Conservation (phyloP, 495 filamentous ascomycete species). For the Aspergillus campestris region DNA sequence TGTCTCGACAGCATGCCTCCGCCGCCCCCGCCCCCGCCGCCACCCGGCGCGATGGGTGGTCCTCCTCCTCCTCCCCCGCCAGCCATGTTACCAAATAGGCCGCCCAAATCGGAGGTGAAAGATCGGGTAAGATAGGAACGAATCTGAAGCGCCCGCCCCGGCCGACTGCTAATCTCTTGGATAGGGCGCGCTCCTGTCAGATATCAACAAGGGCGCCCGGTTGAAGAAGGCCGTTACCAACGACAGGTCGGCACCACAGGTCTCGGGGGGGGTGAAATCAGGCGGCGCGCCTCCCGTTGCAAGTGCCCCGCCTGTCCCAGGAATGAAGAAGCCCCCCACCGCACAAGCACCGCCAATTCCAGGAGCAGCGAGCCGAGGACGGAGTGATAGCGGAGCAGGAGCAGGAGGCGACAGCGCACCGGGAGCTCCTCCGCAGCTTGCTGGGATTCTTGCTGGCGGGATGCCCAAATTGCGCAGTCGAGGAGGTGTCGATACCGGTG, state of each 20-base stretch:
- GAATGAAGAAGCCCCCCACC: slow-evolving; percentile 49
- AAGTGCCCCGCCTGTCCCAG: slow-evolving; percentile 78
- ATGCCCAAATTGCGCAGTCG: slow-evolving; percentile 92
- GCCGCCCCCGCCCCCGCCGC: slow-evolving; percentile 61
- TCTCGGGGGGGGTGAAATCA: slow-evolving; percentile 48
- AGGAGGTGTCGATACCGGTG: slow-evolving; percentile 85
- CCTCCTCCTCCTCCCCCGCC: slow-evolving; percentile 61
- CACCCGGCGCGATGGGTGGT: slow-evolving; percentile 55
- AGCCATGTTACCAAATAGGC: slow-evolving; percentile 38
- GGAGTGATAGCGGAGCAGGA: slow-evolving; percentile 75
- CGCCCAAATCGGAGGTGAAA: slow-evolving; percentile 37
- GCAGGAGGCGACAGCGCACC: slow-evolving; percentile 32
- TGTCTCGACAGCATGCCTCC: slow-evolving; percentile 46
- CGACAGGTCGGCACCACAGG: slow-evolving; percentile 78
- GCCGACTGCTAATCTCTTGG: slow-evolving; percentile 20
- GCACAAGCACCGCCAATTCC: slow-evolving; percentile 71
- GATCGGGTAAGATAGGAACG: slow-evolving; percentile 42
- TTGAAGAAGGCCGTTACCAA: slow-evolving; percentile 90
- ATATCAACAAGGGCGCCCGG: slow-evolving; percentile 73
- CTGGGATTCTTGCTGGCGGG: slow-evolving; percentile 82
- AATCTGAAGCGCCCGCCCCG: slow-evolving; percentile 5
- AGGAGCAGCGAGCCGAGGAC: slow-evolving; percentile 48
- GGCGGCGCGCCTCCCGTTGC: slow-evolving; percentile 48
- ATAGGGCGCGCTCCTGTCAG: slow-evolving; percentile 79
- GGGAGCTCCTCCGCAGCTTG: slow-evolving; percentile 63